phyloP scores from a whole-genome alignment of 1,284 basidiomycete species.

The Schizophyllum commune region DNA sequence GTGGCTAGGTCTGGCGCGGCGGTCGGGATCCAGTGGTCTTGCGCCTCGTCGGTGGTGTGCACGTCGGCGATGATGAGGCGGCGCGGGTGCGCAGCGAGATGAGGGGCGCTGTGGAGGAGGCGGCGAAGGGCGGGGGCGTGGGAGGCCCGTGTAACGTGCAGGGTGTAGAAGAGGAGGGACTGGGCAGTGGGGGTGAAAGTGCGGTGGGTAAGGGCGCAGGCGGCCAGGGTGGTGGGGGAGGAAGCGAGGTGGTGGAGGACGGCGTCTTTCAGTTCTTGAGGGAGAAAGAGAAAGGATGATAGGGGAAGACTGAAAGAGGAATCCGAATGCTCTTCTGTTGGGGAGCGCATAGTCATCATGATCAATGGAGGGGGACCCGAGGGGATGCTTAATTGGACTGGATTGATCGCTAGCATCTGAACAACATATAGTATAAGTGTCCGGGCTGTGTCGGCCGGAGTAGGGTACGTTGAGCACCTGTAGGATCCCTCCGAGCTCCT shows the following conservation, averaged over 20 bases:
- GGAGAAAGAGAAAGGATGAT: neutral
- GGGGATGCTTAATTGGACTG: no score
- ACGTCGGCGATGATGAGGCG: neutral
- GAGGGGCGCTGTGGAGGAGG: neutral
- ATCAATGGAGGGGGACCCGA: no score
- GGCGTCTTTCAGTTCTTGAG: neutral
- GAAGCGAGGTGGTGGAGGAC: neutral
- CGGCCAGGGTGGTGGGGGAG: neutral
- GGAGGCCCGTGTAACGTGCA: neutral
- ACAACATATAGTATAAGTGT: no score
- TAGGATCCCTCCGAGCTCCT: no score
- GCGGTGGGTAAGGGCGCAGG: neutral
- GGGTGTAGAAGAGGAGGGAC: neutral
- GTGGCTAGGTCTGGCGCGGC: neutral
- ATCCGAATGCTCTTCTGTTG: no score
- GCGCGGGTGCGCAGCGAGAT: neutral
- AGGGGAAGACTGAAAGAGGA: no score
- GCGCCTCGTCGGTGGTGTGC: neutral
- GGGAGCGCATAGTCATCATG: no score
- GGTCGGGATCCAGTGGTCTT: neutral
- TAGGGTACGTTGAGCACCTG: no score
- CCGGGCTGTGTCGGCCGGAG: no score
- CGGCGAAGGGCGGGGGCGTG: neutral
- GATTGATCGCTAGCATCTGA: no score
- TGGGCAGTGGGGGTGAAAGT: neutral